These are phyloP conservation scores for Zasmidium citrigriseum DNA, from an alignment of 2,329 filamentous ascomycete genomes.

Conservation along the genomic window DNA sequence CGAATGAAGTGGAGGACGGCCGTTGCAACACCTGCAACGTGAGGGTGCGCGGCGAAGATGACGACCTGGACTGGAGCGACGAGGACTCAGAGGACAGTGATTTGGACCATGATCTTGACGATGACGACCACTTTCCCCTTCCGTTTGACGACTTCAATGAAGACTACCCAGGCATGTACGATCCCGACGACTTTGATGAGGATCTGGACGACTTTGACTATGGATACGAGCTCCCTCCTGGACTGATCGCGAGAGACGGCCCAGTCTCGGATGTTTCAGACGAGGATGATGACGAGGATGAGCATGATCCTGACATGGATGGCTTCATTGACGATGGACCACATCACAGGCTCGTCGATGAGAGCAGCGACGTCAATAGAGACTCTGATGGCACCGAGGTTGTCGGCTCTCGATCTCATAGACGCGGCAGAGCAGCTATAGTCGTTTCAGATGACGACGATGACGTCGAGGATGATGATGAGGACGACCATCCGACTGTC, in stretches of 20 bases:
- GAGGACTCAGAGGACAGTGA: no score
- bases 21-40: conserved; percentile 56
- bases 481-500: not conserved
- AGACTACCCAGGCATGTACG: not conserved
- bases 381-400: conserved; percentile 12
- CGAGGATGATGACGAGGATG: conserved; percentile 38
- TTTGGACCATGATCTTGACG: conserved; percentile 42
- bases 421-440: conserved; percentile 6
- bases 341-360: conserved; percentile 13
- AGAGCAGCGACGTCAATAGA: conserved; percentile 21
- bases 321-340: conserved; percentile 20
- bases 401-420: conserved; percentile 5
- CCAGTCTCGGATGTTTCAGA: not conserved
- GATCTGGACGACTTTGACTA: conserved; percentile 8
- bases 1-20: conserved; percentile 65
- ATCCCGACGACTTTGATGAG: conserved; percentile 4
- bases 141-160: conserved; percentile 20
- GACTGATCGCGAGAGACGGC: not conserved
- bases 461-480: conserved; percentile 12
- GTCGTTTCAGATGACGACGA: conserved; percentile 28
- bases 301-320: conserved; percentile 10
- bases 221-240: not conserved
- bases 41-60: conserved; percentile 53
- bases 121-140: conserved; percentile 33
- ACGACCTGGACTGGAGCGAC: conserved; percentile 39